These are phyloP conservation scores for Clarkia xantiana DNA, from an alignment of 345 rosid species.

Conservation along the genomic window DNA sequence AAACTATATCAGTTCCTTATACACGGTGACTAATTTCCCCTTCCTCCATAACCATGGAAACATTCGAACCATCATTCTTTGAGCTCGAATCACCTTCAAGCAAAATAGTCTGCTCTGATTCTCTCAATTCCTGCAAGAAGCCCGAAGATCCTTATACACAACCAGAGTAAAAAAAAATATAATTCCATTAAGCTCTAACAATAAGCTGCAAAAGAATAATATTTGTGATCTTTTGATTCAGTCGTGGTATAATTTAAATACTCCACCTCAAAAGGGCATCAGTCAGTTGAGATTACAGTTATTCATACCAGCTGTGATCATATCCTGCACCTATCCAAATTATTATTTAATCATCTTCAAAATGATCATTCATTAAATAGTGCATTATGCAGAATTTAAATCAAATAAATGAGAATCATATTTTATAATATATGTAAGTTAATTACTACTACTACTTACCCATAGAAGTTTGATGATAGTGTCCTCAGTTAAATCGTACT, in stretches of 20 bases:
- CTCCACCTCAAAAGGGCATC: too few relatives aligned
- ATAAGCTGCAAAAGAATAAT: too few relatives aligned
- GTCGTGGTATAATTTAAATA: too few relatives aligned
- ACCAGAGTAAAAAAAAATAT: too few relatives aligned
- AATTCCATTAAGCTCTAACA: too few relatives aligned
- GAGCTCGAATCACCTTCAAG: conserved; percentile 27
- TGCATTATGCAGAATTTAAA: too few relatives aligned
- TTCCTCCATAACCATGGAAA: conserved; percentile 19
- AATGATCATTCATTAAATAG: too few relatives aligned
- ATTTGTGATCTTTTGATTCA: too few relatives aligned
- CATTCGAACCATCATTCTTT: conserved; percentile 13
- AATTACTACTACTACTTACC: conserved; percentile 38
- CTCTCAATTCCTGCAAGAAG: conserved; percentile 25
- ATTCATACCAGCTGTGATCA: conserved; percentile 98
- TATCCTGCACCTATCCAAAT: conserved; percentile 53
- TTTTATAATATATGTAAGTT: too few relatives aligned
- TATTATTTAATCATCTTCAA: too few relatives aligned
- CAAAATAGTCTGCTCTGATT: conserved; percentile 63
- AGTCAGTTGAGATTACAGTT: conserved; percentile 53
- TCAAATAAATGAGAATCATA: too few relatives aligned
- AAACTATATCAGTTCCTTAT: conserved; percentile 14
- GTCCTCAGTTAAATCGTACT: conserved; percentile 82
- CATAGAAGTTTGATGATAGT: conserved; percentile 84
- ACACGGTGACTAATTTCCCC: conserved; percentile 19
- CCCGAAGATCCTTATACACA: too few relatives aligned